Base-by-base conservation (phyloP, 2,329 filamentous ascomycete genomes). In the Helicocarpus griseus region DNA sequence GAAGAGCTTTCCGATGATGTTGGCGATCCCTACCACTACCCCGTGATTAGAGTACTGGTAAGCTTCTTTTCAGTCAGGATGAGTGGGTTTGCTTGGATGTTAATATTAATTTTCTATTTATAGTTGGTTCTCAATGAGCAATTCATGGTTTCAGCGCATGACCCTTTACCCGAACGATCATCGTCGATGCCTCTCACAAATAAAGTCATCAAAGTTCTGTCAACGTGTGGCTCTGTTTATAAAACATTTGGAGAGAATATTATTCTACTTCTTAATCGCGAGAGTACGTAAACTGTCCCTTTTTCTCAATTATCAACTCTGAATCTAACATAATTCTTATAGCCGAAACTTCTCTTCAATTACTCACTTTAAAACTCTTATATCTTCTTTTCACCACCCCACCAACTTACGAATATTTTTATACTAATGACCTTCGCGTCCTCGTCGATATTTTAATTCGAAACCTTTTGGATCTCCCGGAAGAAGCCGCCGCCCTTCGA, bases 201-300 rank as follows among this genome's bases (percentile, higher is more conserved):
- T 64, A 84, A 90, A 58, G 89, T 98, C 47, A 85, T 98, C 68
- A 97, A 97, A 67, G 78, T 90, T 36, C 77, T 98, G 40, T 91
- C 89, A 49, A 76, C 87, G 22, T 79, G 93, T 62, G 91, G 91
- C 3, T 80, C 82, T 46, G 77, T 77, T 1, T 97, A 89, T 67
- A 90, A 91, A 64, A 96, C 91, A 0, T 98, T 98, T 73, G 93
- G 93, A 49, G 91, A 96, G 72, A 98, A 97, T 60, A 86, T 98
- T 54, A 98, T 98, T 57, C 75, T 98, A 4, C 79, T 98, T 1
- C 77, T 98, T 36, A 98, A 98, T 65, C 85, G 93, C 61, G 93
- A 97, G 74, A 89, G 75, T 77, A 65, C 35, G 59, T 54, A 44
- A 26, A 26, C 29, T 9, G 7, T 14, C 35, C 21, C 14, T 40